Base-by-base conservation (phyloP, 2,329 filamentous ascomycete genomes). In the Arachnomyces sp. region DNA sequence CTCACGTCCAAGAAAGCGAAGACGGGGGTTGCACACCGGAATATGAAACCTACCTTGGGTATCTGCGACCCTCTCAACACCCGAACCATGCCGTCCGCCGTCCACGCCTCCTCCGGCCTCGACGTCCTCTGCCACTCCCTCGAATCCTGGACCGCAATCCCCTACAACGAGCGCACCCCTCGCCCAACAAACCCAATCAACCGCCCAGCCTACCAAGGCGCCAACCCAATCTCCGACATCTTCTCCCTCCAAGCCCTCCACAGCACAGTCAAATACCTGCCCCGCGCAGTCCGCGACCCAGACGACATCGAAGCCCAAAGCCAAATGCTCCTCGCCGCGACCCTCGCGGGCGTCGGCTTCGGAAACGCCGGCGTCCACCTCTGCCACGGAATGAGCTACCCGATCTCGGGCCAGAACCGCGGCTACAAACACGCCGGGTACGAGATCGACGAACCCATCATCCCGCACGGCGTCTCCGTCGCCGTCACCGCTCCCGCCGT, bases 61-160 rank as follows among this genome's bases (percentile, higher is more conserved):
- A 90, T 98, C 55, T 82, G 79, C 49, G 80, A 84, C 48, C 80
- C 90, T 0, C 69, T 96, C 48, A 98, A 98, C 69, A 98, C 92
- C 2, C 77, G 82, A 41, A 95, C 90, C 31, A 96, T 98, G 92
- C 92, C 92, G 0, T 78, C 87, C 1, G 87, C 90, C 29, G 92
- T 98, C 15, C 89, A 93, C 65, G 87, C 92, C 3, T 81, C 82
- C 16, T 94, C 89, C 0, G 93, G 92, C 1, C 75, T 98, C 1
- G 92, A 98, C 56, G 92, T 98, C 2, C 75, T 98, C 29, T 98
- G 90, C 63, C 93, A 98, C 67, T 82, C 84, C 9, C 79, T 98
- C 30, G 93, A 98, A 64, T 93, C 86, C 3, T 98, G 90, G 87
- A 98, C 92, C 1, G 92, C 92, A 2, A 96, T 98, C 47, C 93